phyloP scores from a whole-genome alignment of 2,329 filamentous ascomycete genomes.

The Talaromyces verruculosus region DNA sequence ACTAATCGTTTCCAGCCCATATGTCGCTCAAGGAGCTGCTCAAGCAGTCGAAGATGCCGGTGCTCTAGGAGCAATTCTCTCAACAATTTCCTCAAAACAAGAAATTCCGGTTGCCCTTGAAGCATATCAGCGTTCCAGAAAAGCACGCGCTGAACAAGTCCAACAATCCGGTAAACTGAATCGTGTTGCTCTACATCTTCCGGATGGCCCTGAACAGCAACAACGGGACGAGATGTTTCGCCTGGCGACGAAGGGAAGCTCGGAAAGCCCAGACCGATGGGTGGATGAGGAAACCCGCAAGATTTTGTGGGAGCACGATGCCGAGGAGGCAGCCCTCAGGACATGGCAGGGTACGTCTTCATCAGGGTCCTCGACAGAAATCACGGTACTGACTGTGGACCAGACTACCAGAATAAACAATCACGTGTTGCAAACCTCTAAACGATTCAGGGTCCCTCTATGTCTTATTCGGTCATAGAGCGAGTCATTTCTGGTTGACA shows the following conservation, averaged over 20 bases:
- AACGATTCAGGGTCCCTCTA: neutral
- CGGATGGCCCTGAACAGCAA: conserved; percentile 42
- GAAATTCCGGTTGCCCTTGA: conserved; percentile 38
- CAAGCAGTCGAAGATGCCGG: conserved; percentile 48
- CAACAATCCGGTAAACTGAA: conserved; percentile 40
- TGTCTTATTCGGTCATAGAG: neutral
- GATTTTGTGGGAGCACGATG: conserved; percentile 41
- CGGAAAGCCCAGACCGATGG: conserved; percentile 61
- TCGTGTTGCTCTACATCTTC: conserved; percentile 38
- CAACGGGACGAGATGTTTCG: conserved; percentile 43
- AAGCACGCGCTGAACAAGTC: conserved; percentile 41
- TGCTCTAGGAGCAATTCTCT: conserved; percentile 37
- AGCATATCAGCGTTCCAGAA: conserved; percentile 41
- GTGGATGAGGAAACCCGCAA: conserved; percentile 64
- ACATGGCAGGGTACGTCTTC: conserved; percentile 28
- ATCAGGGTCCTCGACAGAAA: neutral
- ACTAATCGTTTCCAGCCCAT: conserved; percentile 28
- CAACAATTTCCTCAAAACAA: conserved; percentile 32
- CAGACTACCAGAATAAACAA: conserved; percentile 4
- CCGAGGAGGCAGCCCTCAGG: conserved; percentile 34
- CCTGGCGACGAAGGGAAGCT: conserved; percentile 28
- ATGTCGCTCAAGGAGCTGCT: conserved; percentile 49
- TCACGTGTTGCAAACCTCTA: conserved; percentile 24
- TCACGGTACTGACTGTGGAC: neutral
- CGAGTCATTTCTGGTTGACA: neutral